A percentile compares a stretch with the other conserved stretches of the same genome.
These are phyloP conservation scores for Coprinopsis sp. DNA, from an alignment of 768 basidiomycete species.

Conservation along the genomic window DNA sequence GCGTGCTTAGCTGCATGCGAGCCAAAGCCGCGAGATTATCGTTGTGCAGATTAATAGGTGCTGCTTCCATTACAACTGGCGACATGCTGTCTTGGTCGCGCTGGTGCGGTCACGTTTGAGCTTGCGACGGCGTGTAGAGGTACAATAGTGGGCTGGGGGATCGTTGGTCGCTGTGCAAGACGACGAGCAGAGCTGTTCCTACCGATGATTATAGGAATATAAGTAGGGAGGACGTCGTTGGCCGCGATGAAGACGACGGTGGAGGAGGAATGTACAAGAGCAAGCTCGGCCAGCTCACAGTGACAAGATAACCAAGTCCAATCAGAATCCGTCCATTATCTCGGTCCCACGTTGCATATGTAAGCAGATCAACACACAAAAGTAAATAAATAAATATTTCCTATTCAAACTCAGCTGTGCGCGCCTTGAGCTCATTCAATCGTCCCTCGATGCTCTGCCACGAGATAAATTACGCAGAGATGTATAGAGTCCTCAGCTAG, in stretches of 20 bases:
- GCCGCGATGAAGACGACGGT: conserved; percentile 6
- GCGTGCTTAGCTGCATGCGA: conserved; percentile 35
- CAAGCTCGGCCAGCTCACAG: conserved; percentile 12
- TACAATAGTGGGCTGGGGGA: conserved; percentile 10
- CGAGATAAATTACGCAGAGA: too few species aligned
- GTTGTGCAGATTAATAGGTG: conserved; percentile 47
- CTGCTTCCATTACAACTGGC: conserved; percentile 53
- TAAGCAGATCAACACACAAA: too few species aligned
- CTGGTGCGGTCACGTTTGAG: conserved; percentile 9
- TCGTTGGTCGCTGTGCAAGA: conserved; percentile 10
- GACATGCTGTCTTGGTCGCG: conserved; percentile 37
- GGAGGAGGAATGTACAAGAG: conserved; percentile 10
- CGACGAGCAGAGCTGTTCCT: neutral
- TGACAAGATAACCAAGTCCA: conserved; percentile 15
- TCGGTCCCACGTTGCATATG: too few species aligned
- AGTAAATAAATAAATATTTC: too few species aligned
- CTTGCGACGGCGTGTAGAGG: conserved; percentile 9
- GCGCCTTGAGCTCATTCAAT: too few species aligned
- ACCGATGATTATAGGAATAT: conserved; percentile 6
- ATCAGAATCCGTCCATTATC: conserved; percentile 18
- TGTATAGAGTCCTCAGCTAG: neutral
- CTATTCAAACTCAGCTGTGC: too few species aligned
- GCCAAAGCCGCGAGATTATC: conserved; percentile 38
- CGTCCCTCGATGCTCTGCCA: too few species aligned
- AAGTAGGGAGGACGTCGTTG: conserved; percentile 3